Evolutionary conservation across 495 filamentous ascomycete genomes (phyloP).

Genomic region (Pseudevernia furfuracea): DNA sequence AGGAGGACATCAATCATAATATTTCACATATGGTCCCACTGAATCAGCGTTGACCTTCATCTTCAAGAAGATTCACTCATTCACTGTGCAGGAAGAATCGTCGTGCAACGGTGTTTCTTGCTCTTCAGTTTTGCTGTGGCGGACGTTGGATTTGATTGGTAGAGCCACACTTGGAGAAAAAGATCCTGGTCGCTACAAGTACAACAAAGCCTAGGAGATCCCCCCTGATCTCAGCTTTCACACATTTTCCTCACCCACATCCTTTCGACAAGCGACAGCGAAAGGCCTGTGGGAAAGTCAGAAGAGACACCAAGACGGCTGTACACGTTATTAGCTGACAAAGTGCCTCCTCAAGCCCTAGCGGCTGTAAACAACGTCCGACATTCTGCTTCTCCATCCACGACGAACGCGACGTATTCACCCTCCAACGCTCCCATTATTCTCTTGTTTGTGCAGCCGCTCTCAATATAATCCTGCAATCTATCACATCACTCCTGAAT

Average conservation of each 20-base stretch:
- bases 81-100: background rate
- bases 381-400: background rate
- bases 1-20: background rate
- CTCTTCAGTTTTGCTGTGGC: background rate
- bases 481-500: conserved; percentile 32
- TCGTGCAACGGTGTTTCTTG: background rate
- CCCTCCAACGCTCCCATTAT: background rate
- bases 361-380: conserved; percentile 5
- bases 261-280: background rate
- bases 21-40: background rate
- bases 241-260: background rate
- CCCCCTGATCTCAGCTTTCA: conserved; percentile 2
- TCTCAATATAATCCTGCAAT: conserved; percentile 13
- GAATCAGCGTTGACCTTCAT: background rate
- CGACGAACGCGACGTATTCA: background rate
- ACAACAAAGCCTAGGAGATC: background rate
- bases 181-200: background rate
- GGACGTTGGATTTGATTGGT: background rate
- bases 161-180: background rate
- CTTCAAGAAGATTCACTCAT: background rate
- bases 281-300: background rate
- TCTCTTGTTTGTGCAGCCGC: background rate
- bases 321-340: background rate
- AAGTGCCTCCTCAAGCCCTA: conserved; percentile 10
- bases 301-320: background rate